Percentiles rank a stretch among this genome's conserved stretches.
Evolutionary conservation across 345 rosid genomes (phyloP).

Genomic region (Gossypium herbaceum): DNA sequence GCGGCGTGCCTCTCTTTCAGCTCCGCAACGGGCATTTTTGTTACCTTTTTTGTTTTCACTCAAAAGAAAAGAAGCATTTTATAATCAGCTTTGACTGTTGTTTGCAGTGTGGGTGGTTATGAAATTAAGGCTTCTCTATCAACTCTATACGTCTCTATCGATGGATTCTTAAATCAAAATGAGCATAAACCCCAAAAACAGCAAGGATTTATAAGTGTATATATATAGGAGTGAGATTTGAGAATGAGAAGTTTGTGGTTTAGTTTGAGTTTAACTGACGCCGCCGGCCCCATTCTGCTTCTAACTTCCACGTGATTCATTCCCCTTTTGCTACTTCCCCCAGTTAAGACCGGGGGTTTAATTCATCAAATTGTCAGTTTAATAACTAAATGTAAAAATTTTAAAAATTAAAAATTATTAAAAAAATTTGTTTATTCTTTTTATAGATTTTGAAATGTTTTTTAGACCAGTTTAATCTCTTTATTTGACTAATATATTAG

Average conservation of each 20-base stretch:
- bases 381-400: no score
- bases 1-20: conserved; percentile 78
- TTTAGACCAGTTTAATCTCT: no score
- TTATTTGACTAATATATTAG: no score
- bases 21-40: conserved; percentile 74
- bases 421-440: no score
- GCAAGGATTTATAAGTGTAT: not conserved
- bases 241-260: not conserved
- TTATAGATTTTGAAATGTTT: no score
- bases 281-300: conserved; percentile 28
- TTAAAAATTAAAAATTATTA: no score
- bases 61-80: conserved; percentile 11
- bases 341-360: no score
- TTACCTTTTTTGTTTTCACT: conserved; percentile 17
- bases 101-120: not conserved
- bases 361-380: no score
- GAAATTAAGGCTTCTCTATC: conserved; percentile 1
- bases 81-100: not conserved
- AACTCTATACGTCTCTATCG: not conserved
- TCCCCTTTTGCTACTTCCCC: no score
- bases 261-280: conserved; percentile 24
- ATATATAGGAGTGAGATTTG: not conserved
- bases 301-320: conserved; percentile 11
- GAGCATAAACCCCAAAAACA: conserved; percentile 2
- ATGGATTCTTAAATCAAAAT: conserved; percentile 13